Percentiles rank a stretch among this genome's conserved stretches.
Evolutionary conservation across 2,329 filamentous ascomycete species (phyloP).

Genomic region (Clonostachys rosea): DNA sequence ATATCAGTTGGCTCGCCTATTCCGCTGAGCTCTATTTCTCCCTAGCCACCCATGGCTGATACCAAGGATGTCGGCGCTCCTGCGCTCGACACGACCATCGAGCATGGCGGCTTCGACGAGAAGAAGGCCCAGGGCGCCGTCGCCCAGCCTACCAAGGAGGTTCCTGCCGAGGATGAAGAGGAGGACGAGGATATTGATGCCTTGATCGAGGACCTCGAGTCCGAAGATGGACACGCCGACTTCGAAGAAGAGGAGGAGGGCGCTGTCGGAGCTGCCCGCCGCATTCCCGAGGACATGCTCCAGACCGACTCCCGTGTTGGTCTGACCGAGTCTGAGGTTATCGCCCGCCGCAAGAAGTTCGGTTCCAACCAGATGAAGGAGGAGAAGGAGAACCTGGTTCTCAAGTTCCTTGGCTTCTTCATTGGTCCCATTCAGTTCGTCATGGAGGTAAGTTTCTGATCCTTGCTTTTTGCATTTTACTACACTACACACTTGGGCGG

Average conservation of each 20-base stretch:
- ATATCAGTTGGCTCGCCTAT: too few relatives aligned
- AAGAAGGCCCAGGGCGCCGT: constrained; percentile 38
- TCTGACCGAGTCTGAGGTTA: constrained; percentile 68
- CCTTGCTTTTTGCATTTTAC: too few relatives aligned
- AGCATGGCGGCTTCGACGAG: constrained; percentile 62
- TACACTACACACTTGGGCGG: too few relatives aligned
- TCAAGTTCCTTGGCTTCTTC: constrained; percentile 83
- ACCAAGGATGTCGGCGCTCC: constrained; percentile 45
- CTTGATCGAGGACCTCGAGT: constrained; percentile 84
- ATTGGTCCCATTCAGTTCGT: constrained; percentile 89
- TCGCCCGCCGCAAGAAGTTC: constrained; percentile 60
- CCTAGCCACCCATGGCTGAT: constrained; percentile 43
- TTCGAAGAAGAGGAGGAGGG: constrained; percentile 57
- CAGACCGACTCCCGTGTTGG: constrained; percentile 71
- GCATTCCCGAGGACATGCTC: constrained; percentile 69
- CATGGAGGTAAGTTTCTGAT: constrained; percentile 66
- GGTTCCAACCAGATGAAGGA: constrained; percentile 89
- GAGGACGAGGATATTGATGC: constrained; percentile 77
- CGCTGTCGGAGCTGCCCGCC: constrained; percentile 47
- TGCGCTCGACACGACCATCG: constrained; percentile 60
- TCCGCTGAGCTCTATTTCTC: too few relatives aligned
- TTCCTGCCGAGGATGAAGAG: constrained; percentile 63
- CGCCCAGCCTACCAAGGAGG: constrained; percentile 26
- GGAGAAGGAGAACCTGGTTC: constrained; percentile 77
- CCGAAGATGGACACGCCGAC: constrained; percentile 65